These are phyloP conservation scores for Leptodontidium sp. DNA, from an alignment of 2,329 filamentous ascomycete genomes.

Conservation along the genomic window DNA sequence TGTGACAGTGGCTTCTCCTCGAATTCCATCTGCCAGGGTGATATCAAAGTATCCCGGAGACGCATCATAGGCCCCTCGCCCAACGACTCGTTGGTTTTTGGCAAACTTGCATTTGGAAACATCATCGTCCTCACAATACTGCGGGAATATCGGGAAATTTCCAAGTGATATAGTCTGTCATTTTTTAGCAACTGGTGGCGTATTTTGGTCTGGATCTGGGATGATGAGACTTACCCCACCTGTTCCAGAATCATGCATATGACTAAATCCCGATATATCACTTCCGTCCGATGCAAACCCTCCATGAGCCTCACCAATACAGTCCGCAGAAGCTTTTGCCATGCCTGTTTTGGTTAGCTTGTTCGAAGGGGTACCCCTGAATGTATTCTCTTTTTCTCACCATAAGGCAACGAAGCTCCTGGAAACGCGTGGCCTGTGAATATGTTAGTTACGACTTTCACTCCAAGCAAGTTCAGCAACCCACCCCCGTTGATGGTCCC, in stretches of 20 bases:
- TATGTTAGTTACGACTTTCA: background rate
- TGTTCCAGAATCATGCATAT: conserved; percentile 55
- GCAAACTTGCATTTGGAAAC: conserved; percentile 65
- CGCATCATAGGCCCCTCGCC: conserved; percentile 59
- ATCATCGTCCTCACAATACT: conserved; percentile 54
- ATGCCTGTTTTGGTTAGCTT: conserved; percentile 50
- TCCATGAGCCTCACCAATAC: conserved; percentile 55
- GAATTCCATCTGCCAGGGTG: conserved; percentile 61
- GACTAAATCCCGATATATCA: conserved; percentile 60
- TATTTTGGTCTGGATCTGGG: background rate
- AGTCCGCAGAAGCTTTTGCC: conserved; percentile 64
- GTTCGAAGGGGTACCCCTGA: conserved; percentile 30
- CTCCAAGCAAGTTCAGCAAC: background rate
- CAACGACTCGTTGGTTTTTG: conserved; percentile 52
- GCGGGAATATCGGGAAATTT: conserved; percentile 57
- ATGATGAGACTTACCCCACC: conserved; percentile 46
- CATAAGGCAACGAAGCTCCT: conserved; percentile 60
- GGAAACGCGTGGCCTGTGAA: conserved; percentile 59
- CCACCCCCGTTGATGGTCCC: conserved; percentile 59
- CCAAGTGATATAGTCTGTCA: conserved; percentile 52
- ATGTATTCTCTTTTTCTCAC: background rate
- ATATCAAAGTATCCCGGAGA: conserved; percentile 72
- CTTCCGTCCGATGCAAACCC: conserved; percentile 57
- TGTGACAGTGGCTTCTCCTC: conserved; percentile 71
- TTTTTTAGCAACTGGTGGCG: conserved; percentile 6